Evolutionary conservation across 2,329 filamentous ascomycete genomes (phyloP), one percentile per base, ranked within the genome.

Genomic region (Myriosclerotinia scirpicola): DNA sequence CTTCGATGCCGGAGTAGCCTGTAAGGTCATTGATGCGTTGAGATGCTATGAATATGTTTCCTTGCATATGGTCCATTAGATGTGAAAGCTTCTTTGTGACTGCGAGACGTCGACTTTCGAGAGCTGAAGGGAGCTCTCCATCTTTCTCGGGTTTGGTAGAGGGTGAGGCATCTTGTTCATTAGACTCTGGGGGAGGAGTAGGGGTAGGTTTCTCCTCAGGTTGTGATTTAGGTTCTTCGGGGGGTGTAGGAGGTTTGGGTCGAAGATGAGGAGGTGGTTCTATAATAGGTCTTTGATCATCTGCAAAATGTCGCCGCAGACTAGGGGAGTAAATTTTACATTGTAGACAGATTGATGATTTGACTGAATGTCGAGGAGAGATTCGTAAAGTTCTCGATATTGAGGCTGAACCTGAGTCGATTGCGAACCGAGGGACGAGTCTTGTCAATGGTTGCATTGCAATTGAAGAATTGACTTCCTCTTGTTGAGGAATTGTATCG

Each of bases 21-120:
- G 95, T 99, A 64, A 97, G 86, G 74, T 93, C 92, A 79, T 97
- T 99, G 78, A 99, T 86, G 67, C 91, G 90, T 76, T 95, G 91
- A 2, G 92, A 92, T 5, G 93, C 93, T 62, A 90, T 85, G 70
- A 97, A 90, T 55, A 96, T 84, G 73, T 94, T 93, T 42, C 89
- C 86, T 76, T 98, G 92, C 26, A 97, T 78, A 70, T 91, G 88
- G 80, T 99, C 95, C 91, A 98, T 96, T 76, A 96, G 81, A 66
- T 84, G 79, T 58, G 85, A 86, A 76, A 95, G 86, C 70, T 79
- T 78, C 54, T 80, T 78, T 20, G 79, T 79, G 36, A 82, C 74
- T 36, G 74, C 75, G 42, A 78, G 79, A 64, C 81, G 81, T 42
- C 79, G 80, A 42, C 77, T 76, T 72, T 83, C 81, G 72, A 77